Evolutionary conservation across 768 basidiomycete species (phyloP), one percentile per base, ranked within the genome.

Genomic region (Sutorius australiensis): DNA sequence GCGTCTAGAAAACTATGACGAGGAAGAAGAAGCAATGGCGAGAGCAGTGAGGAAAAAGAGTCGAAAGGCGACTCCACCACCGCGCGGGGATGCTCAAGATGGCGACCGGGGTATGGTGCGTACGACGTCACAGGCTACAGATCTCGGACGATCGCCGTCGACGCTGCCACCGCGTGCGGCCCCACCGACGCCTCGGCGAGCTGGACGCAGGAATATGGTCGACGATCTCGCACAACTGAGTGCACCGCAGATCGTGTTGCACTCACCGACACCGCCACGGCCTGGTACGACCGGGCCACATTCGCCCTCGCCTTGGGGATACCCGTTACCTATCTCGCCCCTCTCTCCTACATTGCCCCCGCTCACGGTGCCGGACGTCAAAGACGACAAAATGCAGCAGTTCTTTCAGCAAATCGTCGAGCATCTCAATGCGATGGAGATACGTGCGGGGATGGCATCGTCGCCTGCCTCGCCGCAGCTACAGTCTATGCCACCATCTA

Each of bases 351-450:
- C 63, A 32, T 71, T 81, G 8, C 75, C 78, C 7, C 73, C 70
- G 8, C 65, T 89, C 31, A 77, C 80, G 27, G 76, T 84, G n/a
- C 88, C 91, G 0, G 80, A 86, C 51, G 73, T 87, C 28, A 78
- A 86, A 59, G 86, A 93, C 61, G 81, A 81, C 48, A 83, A 80
- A 41, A 82, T 95, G 61, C 89, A 92, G 59, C 72, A 81, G 42
- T 95, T 95, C 73, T 90, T 94, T 70, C 78, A 87, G 50, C 89
- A 95, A 67, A 84, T 94, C 42, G 87, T 84, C 8, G 81, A 87
- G 43, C 89, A 90, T 65, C 79, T 94, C 51, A 84, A 86, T 61
- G 78, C 79, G 40, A 82, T 92, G 73, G 84, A 88, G 62, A 74
- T 77, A 36, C 78, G 79, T 46, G 76, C 80, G 13, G 67, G 60